Evolutionary conservation across 2,329 filamentous ascomycete genomes (phyloP).

Genomic region (Penicillium hordei): DNA sequence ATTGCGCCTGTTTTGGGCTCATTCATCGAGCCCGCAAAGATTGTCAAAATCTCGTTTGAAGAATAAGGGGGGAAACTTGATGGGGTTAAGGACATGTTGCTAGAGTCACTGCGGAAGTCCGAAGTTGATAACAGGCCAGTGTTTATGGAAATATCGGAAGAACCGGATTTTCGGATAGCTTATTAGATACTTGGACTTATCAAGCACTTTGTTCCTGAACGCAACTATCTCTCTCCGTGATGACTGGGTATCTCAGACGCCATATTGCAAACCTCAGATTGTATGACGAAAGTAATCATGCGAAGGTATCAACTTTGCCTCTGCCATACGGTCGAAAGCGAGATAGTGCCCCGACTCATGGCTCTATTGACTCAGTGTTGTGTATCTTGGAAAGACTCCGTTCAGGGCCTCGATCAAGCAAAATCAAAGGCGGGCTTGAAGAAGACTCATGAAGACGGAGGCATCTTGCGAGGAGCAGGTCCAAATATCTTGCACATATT

Average conservation of each 20-base stretch:
- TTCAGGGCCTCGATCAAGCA: background rate
- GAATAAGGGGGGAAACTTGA: background rate
- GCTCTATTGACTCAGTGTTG: background rate
- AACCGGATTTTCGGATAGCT: background rate
- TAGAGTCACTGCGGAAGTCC: background rate
- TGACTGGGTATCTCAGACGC: background rate
- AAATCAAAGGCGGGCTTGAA: background rate
- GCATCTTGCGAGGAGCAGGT: background rate
- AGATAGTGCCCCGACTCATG: background rate
- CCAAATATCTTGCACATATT: background rate
- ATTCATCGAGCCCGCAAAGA: constrained; percentile 25
- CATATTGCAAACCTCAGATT: background rate
- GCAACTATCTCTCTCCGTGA: background rate
- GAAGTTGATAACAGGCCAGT: background rate
- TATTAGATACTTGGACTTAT: background rate
- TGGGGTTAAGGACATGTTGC: background rate
- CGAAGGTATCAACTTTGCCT: background rate
- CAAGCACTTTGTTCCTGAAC: background rate
- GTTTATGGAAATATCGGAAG: background rate
- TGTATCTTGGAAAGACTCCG: background rate
- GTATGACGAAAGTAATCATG: background rate
- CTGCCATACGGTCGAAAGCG: background rate
- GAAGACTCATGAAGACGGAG: background rate
- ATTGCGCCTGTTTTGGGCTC: constrained; percentile 25
- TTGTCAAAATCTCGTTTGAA: constrained; percentile 18